phyloP scores from a whole-genome alignment of 306 rosid genomes.

The Prosopis cineraria region DNA sequence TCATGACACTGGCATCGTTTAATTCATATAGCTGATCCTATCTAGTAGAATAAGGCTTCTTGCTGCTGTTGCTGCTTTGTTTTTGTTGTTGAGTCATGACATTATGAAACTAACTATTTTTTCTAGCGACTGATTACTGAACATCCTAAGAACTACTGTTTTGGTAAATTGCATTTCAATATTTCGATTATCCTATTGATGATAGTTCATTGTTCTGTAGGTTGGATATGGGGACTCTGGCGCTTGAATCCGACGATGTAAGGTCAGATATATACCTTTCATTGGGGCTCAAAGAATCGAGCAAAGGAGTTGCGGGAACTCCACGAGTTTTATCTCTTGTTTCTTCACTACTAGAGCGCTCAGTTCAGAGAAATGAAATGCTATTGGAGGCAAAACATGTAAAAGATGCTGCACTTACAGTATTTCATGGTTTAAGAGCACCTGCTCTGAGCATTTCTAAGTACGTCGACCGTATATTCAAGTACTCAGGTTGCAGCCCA shows the following conservation, averaged over 20 bases:
- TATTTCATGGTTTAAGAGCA: conserved; percentile 83
- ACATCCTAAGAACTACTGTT: conserved; percentile 8
- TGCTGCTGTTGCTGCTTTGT: too few species aligned
- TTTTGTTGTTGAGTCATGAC: conserved; percentile 1
- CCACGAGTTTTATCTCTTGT: conserved; percentile 83
- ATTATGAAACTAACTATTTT: background rate
- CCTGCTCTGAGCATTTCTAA: conserved; percentile 74
- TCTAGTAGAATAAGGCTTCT: too few species aligned
- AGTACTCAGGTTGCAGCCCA: conserved; percentile 93
- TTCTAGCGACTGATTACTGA: background rate
- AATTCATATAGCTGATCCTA: too few species aligned
- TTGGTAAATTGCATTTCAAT: conserved; percentile 15
- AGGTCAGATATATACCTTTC: conserved; percentile 60
- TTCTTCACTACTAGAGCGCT: conserved; percentile 78
- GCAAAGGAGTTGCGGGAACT: conserved; percentile 57
- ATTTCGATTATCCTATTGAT: conserved; percentile 7
- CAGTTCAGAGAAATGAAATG: conserved; percentile 66
- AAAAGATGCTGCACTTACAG: conserved; percentile 60
- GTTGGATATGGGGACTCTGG: conserved; percentile 69
- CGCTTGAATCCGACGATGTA: conserved; percentile 48
- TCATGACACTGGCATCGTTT: too few species aligned
- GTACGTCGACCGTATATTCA: conserved; percentile 83
- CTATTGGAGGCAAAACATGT: conserved; percentile 52
- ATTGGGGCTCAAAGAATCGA: conserved; percentile 64
- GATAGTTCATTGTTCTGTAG: conserved; percentile 47